Evolutionary conservation across 768 basidiomycete species (phyloP).

Genomic region (Rhodotorula taiwanensis): DNA sequence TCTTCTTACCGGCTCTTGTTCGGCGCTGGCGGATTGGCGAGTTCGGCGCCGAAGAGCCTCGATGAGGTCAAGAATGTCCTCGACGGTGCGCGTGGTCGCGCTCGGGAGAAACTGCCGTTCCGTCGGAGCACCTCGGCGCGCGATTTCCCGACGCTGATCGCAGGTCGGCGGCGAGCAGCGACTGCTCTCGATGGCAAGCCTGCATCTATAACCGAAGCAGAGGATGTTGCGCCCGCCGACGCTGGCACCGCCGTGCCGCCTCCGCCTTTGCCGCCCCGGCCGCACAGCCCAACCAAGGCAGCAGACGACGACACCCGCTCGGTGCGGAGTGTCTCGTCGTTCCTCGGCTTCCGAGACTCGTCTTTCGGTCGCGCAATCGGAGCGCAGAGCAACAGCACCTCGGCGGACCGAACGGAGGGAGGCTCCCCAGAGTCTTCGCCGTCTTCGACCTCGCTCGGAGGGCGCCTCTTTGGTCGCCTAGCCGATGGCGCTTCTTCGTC

Average conservation of each 20-base stretch:
- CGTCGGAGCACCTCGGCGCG: slow-evolving; percentile 1
- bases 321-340: slow-evolving; percentile 58
- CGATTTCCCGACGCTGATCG: not conserved
- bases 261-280: not conserved
- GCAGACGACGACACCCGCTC: slow-evolving; percentile 54
- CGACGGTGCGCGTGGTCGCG: slow-evolving; percentile 26
- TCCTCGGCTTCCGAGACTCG: slow-evolving; percentile 18
- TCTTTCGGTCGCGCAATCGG: slow-evolving; percentile 9
- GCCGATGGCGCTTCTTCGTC: slow-evolving; percentile 6
- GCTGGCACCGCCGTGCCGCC: slow-evolving; percentile 3
- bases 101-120: slow-evolving; percentile 17
- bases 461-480: slow-evolving; percentile 57
- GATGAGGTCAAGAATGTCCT: slow-evolving; percentile 46
- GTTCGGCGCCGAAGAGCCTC: slow-evolving; percentile 53
- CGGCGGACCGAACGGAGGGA: too few relatives aligned
- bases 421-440: slow-evolving; percentile 23
- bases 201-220: too few relatives aligned
- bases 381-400: not conserved
- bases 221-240: too few relatives aligned
- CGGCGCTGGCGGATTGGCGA: slow-evolving; percentile 45
- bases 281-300: not conserved
- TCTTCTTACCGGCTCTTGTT: slow-evolving; percentile 74
- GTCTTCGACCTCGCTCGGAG: slow-evolving; percentile 65
- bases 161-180: slow-evolving; percentile 1
- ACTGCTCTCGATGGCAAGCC: not conserved